Evolutionary conservation across 164 flowering plant species (phyloP).

Genomic region (Chimonanthus praecox): DNA sequence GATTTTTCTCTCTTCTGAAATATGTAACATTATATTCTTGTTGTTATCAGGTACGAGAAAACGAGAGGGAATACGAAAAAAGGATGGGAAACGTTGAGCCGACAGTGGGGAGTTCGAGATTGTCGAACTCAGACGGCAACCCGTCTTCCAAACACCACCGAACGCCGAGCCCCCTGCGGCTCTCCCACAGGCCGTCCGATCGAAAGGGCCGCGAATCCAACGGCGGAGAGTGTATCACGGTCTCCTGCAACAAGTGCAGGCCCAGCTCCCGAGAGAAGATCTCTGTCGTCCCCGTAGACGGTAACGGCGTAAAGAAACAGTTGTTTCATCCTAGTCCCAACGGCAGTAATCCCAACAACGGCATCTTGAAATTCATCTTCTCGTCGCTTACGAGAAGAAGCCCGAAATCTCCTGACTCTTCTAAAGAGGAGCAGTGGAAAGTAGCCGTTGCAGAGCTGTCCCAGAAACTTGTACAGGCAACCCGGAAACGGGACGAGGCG

Average conservation of each 20-base stretch:
- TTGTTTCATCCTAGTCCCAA: constrained; percentile 29
- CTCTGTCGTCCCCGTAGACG: constrained; percentile 61
- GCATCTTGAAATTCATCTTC: constrained; percentile 52
- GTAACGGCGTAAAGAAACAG: constrained; percentile 18
- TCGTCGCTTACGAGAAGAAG: constrained; percentile 49
- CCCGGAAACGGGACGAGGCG: constrained; percentile 76
- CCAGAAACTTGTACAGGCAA: constrained; percentile 67
- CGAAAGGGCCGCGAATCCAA: neutral
- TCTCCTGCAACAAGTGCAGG: constrained; percentile 84
- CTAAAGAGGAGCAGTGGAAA: constrained; percentile 73
- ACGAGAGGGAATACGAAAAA: constrained; percentile 29
- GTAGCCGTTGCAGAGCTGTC: constrained; percentile 65
- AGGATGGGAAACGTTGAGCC: constrained; percentile 5
- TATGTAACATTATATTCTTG: constrained; percentile 1
- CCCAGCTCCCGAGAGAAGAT: constrained; percentile 72
- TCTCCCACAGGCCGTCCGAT: neutral
- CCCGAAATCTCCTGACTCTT: constrained; percentile 27
- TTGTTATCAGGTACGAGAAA: constrained; percentile 42
- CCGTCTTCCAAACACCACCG: constrained; percentile 34
- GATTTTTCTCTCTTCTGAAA: neutral
- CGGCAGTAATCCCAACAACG: constrained; percentile 18
- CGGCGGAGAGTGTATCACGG: constrained; percentile 25
- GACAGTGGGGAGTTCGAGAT: constrained; percentile 9
- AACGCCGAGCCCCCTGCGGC: constrained; percentile 38
- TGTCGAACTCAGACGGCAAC: neutral